These are phyloP conservation scores for Salix caprea DNA, from an alignment of 345 rosid genomes.

Conservation along the genomic window DNA sequence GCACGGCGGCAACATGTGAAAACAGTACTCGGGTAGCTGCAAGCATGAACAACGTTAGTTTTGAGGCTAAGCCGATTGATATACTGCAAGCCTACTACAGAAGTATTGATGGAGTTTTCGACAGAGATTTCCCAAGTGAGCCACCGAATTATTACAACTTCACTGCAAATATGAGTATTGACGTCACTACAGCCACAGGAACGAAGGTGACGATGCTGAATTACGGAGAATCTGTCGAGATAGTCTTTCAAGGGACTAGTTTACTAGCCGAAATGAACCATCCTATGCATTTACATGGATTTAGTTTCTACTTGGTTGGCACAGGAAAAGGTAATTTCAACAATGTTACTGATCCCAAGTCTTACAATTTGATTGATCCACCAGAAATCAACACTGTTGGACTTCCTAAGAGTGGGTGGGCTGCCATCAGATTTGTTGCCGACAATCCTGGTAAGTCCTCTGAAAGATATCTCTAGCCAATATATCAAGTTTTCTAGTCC, in stretches of 20 bases:
- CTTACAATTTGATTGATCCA: constrained; percentile 36
- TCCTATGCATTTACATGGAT: constrained; percentile 47
- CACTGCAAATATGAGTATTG: constrained; percentile 21
- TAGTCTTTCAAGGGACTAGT: constrained; percentile 42
- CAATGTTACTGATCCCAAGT: constrained; percentile 9
- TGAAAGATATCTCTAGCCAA: no score
- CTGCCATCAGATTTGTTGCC: constrained; percentile 12
- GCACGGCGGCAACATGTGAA: not conserved
- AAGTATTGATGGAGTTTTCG: constrained; percentile 17
- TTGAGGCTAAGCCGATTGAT: constrained; percentile 19
- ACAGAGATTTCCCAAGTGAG: constrained; percentile 17
- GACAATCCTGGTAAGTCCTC: constrained; percentile 14
- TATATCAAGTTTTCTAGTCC: no score
- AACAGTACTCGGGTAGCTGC: constrained; percentile 14
- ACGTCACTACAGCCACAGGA: constrained; percentile 1
- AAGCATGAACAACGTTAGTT: constrained; percentile 48
- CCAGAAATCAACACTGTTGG: constrained; percentile 31
- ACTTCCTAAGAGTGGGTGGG: constrained; percentile 17
- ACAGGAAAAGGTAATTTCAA: constrained; percentile 35
- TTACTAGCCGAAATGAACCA: constrained; percentile 24
- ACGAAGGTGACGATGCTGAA: constrained; percentile 30
- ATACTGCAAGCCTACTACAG: constrained; percentile 44
- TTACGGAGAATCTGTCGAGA: constrained; percentile 34
- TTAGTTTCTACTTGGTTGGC: constrained; percentile 45
- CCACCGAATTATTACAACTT: constrained; percentile 26